These are phyloP conservation scores for Euphorbia celastroides DNA, from an alignment of 441 rosid genomes.

Conservation along the genomic window DNA sequence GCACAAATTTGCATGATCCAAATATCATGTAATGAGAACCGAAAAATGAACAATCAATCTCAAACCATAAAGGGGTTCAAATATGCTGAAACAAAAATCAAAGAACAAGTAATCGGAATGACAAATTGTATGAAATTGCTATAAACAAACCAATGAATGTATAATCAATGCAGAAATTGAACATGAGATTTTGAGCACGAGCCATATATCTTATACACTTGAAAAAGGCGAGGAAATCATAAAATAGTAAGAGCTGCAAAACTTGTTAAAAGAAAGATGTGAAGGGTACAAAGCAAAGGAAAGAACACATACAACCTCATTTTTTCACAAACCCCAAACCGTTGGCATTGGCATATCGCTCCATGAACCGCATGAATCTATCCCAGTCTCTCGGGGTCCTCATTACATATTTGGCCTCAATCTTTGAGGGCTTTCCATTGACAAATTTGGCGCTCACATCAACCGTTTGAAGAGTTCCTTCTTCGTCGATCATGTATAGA, in stretches of 20 bases:
- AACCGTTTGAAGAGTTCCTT: conserved; percentile 82
- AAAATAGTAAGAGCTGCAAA: conserved; percentile 20
- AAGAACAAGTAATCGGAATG: neutral
- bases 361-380: conserved; percentile 98
- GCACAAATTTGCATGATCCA: neutral
- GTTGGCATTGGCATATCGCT: conserved; percentile 75
- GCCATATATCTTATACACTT: conserved; percentile 7
- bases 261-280: conserved; percentile 17
- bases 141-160: neutral
- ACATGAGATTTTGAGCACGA: neutral
- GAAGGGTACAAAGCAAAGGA: conserved; percentile 4
- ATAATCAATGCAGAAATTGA: conserved; percentile 2
- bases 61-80: no score
- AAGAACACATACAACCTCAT: conserved; percentile 39
- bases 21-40: no score
- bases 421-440: conserved; percentile 76
- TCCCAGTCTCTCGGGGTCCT: conserved; percentile 83
- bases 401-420: conserved; percentile 87
- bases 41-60: no score
- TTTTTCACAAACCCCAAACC: conserved; percentile 81
- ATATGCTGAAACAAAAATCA: no score
- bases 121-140: neutral
- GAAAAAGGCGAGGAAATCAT: conserved; percentile 13
- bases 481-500: conserved; percentile 91
- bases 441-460: conserved; percentile 91